Evolutionary conservation across 2,329 filamentous ascomycete species (phyloP).

Genomic region (Fusarium praegraminearum): DNA sequence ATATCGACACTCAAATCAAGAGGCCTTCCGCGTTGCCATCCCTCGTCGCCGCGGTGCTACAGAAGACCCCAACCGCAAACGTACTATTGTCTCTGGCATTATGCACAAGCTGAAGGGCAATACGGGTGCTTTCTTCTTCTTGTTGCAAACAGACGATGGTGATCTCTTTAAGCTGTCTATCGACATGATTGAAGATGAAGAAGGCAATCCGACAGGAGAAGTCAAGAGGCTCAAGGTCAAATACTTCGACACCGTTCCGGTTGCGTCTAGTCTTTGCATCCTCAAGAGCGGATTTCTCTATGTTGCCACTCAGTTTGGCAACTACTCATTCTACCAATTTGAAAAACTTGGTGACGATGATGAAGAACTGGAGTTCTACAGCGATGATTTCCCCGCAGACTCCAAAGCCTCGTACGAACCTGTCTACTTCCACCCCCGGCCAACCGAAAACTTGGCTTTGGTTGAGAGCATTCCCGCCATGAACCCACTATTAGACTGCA

Average conservation of each 20-base stretch:
- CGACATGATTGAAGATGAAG: conserved; percentile 86
- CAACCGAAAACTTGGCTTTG: conserved; percentile 82
- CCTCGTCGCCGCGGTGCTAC: conserved; percentile 87
- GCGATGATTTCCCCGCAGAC: conserved; percentile 84
- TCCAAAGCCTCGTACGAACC: conserved; percentile 78
- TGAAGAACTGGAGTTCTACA: conserved; percentile 86
- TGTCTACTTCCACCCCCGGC: conserved; percentile 85
- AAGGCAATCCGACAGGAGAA: conserved; percentile 82
- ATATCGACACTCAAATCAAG: conserved; percentile 96
- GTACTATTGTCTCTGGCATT: conserved; percentile 88
- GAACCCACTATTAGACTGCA: conserved; percentile 91
- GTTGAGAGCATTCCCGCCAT: conserved; percentile 89
- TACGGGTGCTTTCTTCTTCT: conserved; percentile 92
- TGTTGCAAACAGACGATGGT: conserved; percentile 96
- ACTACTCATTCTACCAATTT: conserved; percentile 96
- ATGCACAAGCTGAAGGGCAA: conserved; percentile 93
- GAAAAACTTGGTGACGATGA: conserved; percentile 97
- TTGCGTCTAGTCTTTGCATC: conserved; percentile 89
- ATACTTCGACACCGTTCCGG: conserved; percentile 96
- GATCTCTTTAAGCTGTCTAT: conserved; percentile 97
- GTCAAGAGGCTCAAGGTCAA: conserved; percentile 90
- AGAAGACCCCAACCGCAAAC: conserved; percentile 92
- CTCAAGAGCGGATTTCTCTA: conserved; percentile 96
- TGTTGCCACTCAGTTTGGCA: conserved; percentile 90
- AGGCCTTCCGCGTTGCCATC: conserved; percentile 88